Percentiles rank a stretch among this genome's conserved stretches.
Evolutionary conservation across 371 early-diverging fungal species (phyloP).

Genomic region (Fennellomyces sp.): DNA sequence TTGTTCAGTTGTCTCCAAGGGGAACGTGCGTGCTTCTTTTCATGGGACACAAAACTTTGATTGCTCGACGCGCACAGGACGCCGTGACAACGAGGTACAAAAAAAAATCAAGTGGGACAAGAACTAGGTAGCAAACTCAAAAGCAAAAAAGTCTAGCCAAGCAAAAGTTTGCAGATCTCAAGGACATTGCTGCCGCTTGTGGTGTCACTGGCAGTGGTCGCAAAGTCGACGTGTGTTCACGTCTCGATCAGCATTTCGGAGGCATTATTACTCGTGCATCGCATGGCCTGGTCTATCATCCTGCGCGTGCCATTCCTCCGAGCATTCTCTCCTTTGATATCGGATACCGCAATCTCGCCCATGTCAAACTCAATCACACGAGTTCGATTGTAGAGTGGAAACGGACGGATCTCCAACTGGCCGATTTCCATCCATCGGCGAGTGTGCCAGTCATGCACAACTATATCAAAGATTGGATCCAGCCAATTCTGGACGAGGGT

Average conservation of each 20-base stretch:
- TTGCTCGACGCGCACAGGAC: neutral
- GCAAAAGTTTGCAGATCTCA: constrained; percentile 18
- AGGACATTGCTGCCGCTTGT: constrained; percentile 15
- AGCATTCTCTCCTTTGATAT: constrained; percentile 74
- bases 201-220: constrained; percentile 18
- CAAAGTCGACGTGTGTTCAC: constrained; percentile 20
- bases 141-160: constrained; percentile 2
- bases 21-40: neutral
- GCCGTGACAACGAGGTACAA: constrained; percentile 2
- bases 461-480: constrained; percentile 18
- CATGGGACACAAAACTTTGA: neutral
- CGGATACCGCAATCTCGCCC: constrained; percentile 73
- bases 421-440: constrained; percentile 34
- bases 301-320: constrained; percentile 13
- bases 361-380: constrained; percentile 49
- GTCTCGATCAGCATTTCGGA: constrained; percentile 16
- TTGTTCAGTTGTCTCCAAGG: no score
- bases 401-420: constrained; percentile 40
- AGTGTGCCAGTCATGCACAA: constrained; percentile 28
- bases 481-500: constrained; percentile 5
- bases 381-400: constrained; percentile 42
- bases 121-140: neutral
- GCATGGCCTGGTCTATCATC: no score
- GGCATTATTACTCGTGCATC: neutral
- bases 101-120: neutral